A percentile compares a stretch with the other conserved stretches of the same genome.
These are phyloP conservation scores for Porodaedalea pini DNA, from an alignment of 1,284 basidiomycete genomes.

Conservation along the genomic window DNA sequence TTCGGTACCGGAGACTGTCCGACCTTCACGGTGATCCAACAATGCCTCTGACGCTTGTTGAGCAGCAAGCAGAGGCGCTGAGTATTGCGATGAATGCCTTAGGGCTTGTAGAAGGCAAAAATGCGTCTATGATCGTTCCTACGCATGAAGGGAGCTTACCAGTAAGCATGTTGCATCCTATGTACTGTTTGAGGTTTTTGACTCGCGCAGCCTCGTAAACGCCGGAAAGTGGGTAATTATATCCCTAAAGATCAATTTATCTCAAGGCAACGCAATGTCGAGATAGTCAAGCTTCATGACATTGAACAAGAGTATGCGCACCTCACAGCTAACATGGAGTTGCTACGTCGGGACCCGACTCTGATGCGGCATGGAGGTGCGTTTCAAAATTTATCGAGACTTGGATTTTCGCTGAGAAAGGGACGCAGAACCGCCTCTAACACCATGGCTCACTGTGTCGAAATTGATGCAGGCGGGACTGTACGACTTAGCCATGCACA, in stretches of 20 bases:
- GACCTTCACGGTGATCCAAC: slow-evolving; percentile 48
- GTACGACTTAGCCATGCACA: slow-evolving; percentile 78
- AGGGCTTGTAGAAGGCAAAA: slow-evolving; percentile 74
- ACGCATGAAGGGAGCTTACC: slow-evolving; percentile 37
- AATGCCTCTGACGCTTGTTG: slow-evolving; percentile 57
- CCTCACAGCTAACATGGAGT: slow-evolving; percentile 74
- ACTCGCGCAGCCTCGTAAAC: slow-evolving; percentile 49
- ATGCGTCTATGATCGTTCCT: slow-evolving; percentile 80
- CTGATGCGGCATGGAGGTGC: slow-evolving; percentile 47
- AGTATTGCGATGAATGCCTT: slow-evolving; percentile 89
- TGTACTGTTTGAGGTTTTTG: slow-evolving; percentile 24
- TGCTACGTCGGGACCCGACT: slow-evolving; percentile 59
- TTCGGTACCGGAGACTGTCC: slow-evolving; percentile 79
- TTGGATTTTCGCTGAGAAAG: slow-evolving; percentile 23
- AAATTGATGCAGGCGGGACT: slow-evolving; percentile 77
- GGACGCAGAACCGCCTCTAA: slow-evolving; percentile 42
- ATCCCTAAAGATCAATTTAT: slow-evolving; percentile 76
- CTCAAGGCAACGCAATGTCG: slow-evolving; percentile 58
- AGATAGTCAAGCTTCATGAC: slow-evolving; percentile 79
- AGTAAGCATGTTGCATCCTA: slow-evolving; percentile 36
- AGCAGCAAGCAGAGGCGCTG: slow-evolving; percentile 80
- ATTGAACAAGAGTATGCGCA: slow-evolving; percentile 84
- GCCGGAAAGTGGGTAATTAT: slow-evolving; percentile 66
- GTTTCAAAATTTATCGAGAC: slow-evolving; percentile 15
- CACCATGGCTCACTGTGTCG: slow-evolving; percentile 73